A percentile compares a stretch with the other conserved stretches of the same genome.
These are phyloP conservation scores for Allium fistulosum DNA, from an alignment of 106 monocot genomes.

Conservation along the genomic window DNA sequence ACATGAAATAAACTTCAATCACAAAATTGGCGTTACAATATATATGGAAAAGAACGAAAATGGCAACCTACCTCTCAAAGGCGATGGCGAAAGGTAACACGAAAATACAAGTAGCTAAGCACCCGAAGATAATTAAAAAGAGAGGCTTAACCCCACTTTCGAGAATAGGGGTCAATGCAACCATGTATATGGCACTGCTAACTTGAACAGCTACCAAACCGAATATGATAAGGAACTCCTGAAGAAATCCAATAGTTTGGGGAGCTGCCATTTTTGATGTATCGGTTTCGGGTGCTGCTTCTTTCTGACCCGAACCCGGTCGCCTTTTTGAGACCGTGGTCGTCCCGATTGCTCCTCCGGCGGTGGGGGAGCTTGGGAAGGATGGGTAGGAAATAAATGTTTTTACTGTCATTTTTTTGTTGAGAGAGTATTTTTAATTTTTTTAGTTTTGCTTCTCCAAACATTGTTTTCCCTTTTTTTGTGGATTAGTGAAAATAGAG, in stretches of 20 bases:
- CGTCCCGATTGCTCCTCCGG: conserved; percentile 3
- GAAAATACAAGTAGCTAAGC: conserved; percentile 32
- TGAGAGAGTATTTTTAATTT: too few relatives aligned
- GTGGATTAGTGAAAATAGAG: too few relatives aligned
- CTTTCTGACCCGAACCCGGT: background rate
- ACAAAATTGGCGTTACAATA: background rate
- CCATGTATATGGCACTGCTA: conserved; percentile 30
- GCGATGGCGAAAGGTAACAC: conserved; percentile 45
- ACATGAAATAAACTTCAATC: background rate
- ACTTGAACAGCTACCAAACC: conserved; percentile 45
- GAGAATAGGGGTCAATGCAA: conserved; percentile 34
- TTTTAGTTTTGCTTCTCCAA: background rate
- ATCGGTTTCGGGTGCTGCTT: background rate
- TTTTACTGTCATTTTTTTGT: background rate
- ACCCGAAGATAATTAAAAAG: conserved; percentile 37
- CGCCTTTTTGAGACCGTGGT: background rate
- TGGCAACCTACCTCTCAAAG: conserved; percentile 32
- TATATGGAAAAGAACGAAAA: background rate
- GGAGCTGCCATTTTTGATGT: background rate
- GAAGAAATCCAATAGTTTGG: conserved; percentile 3
- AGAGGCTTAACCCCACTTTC: conserved; percentile 42
- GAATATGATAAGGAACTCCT: conserved; percentile 29
- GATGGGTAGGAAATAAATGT: conserved; percentile 11
- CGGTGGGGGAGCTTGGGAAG: conserved; percentile 1
- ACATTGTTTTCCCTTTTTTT: too few relatives aligned